phyloP scores from a whole-genome alignment of 331 rosid genomes.

The Erythrophleum ivorense region DNA sequence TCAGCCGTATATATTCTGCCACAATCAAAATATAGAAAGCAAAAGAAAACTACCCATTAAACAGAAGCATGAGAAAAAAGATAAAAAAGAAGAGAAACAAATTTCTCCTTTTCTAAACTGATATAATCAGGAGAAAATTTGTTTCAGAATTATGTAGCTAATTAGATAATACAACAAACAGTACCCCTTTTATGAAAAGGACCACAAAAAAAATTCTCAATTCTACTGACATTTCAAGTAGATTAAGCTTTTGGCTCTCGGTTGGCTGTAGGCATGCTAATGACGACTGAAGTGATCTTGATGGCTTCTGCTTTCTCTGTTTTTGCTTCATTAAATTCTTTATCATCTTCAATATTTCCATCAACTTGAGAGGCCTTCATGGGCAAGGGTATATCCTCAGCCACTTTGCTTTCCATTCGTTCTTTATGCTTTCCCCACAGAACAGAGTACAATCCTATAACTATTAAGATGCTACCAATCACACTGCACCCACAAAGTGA shows the following conservation, averaged over 20 bases:
- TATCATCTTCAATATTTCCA: conserved; percentile 35
- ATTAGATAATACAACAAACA: neutral
- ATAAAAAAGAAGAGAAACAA: neutral
- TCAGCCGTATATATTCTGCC: conserved; percentile 8
- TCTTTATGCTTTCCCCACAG: conserved; percentile 97
- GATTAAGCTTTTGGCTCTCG: conserved; percentile 32
- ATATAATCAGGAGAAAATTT: neutral
- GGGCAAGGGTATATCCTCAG: conserved; percentile 59
- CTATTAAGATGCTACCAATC: conserved; percentile 74
- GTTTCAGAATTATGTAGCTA: neutral
- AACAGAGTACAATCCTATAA: conserved; percentile 76
- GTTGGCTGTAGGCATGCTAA: conserved; percentile 37
- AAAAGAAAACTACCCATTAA: neutral
- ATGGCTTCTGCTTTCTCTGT: conserved; percentile 34
- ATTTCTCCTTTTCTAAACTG: neutral
- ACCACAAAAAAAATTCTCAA: neutral
- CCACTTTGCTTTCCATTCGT: conserved; percentile 46
- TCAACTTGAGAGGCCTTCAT: conserved; percentile 50
- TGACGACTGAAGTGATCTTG: conserved; percentile 43
- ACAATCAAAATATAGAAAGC: neutral
- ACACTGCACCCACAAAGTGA: conserved; percentile 56
- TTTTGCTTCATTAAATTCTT: conserved; percentile 45
- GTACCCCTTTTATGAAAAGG: neutral
- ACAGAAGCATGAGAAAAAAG: neutral
- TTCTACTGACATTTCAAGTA: conserved; percentile 8